Conservation (phyloP, 345 rosid genomes). For the Salix arbutifolia region DNA sequence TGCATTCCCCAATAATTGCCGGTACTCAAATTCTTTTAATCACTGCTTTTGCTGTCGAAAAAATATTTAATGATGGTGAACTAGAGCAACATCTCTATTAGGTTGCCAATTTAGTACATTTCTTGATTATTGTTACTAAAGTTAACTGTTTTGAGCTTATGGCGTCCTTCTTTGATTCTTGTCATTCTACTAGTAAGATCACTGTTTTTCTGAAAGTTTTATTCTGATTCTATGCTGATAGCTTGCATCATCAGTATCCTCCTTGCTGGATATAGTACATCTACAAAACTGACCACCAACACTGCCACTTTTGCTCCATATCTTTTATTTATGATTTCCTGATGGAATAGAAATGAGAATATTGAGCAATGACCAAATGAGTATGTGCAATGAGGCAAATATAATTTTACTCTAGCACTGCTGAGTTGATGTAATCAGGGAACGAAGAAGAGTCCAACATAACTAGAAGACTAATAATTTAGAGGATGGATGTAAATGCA, state of each 20-base stretch:
- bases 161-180: neutral
- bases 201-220: neutral
- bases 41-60: neutral
- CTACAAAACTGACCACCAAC: neutral
- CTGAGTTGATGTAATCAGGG: neutral
- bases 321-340: conserved; percentile 2
- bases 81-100: neutral
- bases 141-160: neutral
- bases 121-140: neutral
- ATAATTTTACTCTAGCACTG: neutral
- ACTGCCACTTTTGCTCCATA: neutral
- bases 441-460: neutral
- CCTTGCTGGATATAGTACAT: neutral
- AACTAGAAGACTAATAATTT: neutral
- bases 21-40: conserved; percentile 30
- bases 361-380: neutral
- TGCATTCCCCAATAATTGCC: conserved; percentile 68
- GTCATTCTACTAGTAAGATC: neutral
- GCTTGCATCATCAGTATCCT: neutral
- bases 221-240: too few relatives aligned
- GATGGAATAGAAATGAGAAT: conserved; percentile 1
- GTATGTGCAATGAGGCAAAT: neutral
- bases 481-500: neutral
- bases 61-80: neutral
- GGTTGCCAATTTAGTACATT: neutral